phyloP scores from a whole-genome alignment of 2,329 filamentous ascomycete species.

The Apiospora rasikravindrae region DNA sequence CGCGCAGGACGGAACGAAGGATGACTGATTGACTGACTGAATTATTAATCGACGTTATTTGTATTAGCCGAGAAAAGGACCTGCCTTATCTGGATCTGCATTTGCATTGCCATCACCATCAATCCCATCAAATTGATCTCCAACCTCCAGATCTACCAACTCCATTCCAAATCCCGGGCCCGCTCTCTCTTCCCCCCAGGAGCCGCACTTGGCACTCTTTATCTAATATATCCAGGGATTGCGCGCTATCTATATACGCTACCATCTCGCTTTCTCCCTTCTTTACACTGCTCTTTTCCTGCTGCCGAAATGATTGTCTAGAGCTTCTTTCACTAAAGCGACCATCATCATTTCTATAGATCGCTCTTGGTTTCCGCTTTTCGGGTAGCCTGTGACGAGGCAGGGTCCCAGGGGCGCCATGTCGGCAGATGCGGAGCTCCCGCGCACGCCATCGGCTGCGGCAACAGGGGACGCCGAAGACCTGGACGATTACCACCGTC shows the following conservation, averaged over 20 bases:
- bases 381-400: not conserved
- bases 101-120: not conserved
- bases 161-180: slow-evolving; percentile 10
- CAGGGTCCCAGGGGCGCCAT: not conserved
- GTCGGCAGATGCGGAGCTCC: not conserved
- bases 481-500: not conserved
- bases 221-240: not conserved
- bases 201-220: slow-evolving; percentile 2
- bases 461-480: not conserved
- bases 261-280: not conserved
- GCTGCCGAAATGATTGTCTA: not conserved
- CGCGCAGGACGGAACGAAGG: not conserved
- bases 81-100: not conserved
- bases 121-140: not conserved
- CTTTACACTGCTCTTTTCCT: not conserved
- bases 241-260: not conserved
- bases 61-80: not conserved
- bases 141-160: not conserved
- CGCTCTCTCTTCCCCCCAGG: not conserved
- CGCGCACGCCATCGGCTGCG: not conserved
- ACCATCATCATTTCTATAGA: not conserved
- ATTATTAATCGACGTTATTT: not conserved
- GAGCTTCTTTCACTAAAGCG: not conserved
- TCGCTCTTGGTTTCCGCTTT: not conserved
- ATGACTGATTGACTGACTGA: not conserved